Evolutionary conservation across 169 alveolate genomes (phyloP).

Genomic region (Theileria luwenshuni): DNA sequence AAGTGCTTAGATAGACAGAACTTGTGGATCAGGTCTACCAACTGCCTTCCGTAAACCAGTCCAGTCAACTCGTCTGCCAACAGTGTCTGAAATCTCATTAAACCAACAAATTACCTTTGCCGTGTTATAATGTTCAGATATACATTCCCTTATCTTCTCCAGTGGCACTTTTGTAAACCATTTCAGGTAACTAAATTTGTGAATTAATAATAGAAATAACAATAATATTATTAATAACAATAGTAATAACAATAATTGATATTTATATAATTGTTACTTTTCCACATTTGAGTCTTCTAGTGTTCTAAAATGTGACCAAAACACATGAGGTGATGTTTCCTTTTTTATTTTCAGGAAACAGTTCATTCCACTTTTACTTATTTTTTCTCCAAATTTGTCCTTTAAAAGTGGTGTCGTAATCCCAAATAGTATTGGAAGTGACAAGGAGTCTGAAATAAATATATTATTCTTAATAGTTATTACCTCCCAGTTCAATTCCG

Average conservation of each 20-base stretch:
- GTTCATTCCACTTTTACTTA: constrained; percentile 67
- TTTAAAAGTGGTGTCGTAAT: constrained; percentile 73
- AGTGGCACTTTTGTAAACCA: constrained; percentile 62
- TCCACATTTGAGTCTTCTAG: constrained; percentile 51
- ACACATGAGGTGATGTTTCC: constrained; percentile 38
- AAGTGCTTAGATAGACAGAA: constrained; percentile 34
- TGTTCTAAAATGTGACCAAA: constrained; percentile 66
- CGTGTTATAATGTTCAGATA: constrained; percentile 33
- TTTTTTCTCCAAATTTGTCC: constrained; percentile 62
- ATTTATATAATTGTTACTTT: too few relatives aligned
- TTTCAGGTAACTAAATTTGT: constrained; percentile 24
- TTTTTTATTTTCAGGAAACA: constrained; percentile 37
- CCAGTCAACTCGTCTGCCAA: constrained; percentile 66
- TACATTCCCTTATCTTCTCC: constrained; percentile 21
- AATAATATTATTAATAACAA: neutral
- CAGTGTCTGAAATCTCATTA: constrained; percentile 11
- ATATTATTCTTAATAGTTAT: neutral
- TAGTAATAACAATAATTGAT: too few relatives aligned
- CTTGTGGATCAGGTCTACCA: constrained; percentile 50
- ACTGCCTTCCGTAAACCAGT: constrained; percentile 31
- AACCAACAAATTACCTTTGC: constrained; percentile 27
- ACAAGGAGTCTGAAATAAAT: constrained; percentile 10
- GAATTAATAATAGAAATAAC: neutral
- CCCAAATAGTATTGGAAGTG: constrained; percentile 52
- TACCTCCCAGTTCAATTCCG: constrained; percentile 75